Base-by-base conservation (phyloP, 2,329 filamentous ascomycete genomes). In the Orbilia oligospora region DNA sequence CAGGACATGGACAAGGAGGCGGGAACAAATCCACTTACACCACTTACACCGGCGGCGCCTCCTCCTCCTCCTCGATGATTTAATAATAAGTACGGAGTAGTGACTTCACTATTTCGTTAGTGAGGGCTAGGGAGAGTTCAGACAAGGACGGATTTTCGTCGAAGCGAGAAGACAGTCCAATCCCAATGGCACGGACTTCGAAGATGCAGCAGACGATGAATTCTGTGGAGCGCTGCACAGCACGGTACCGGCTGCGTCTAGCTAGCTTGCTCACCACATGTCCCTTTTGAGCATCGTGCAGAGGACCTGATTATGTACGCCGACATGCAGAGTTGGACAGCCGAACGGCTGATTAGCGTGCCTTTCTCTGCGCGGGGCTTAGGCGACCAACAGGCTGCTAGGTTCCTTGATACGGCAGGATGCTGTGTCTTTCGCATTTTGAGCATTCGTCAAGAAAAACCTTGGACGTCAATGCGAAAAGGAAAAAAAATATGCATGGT, bases 331-430 rank as follows among this genome's bases (percentile, higher is more conserved):
- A 41, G 66, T 61, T 24, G 66, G 58, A 66, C 68, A 68, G 55
- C 75, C 61, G 75, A 72, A 72, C 68, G 75, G 68, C 68, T 56
- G 75, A 71, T 68, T 78, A 72, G 75, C 64, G 75, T 78, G 68
- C 55, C 67, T 68, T 71, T 46, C 41, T 61, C 56, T 75, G 68
- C 75, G 68, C 75, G 68, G 63, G 75, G 75, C 75, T 72, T 78
- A 70, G 72, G 72, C 72, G 72, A 77, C 55, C 38, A 64, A 53
- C 71, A 68, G 48, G 33, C 61, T 64, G 18, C 65, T 38, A 33
- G 65, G 63, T 69, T 41, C 44, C 56, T 33, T 56, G 56, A 61
- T 61, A 61, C 36, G 56, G 56, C 56, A 61, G 55, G 55, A 61
- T 61, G 33, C 55, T 61, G 55, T 61, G 36, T 33, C 10, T 18